Evolutionary conservation across 2,329 filamentous ascomycete genomes (phyloP), one percentile per base, ranked within the genome.

Genomic region (Fusarium torulosum): DNA sequence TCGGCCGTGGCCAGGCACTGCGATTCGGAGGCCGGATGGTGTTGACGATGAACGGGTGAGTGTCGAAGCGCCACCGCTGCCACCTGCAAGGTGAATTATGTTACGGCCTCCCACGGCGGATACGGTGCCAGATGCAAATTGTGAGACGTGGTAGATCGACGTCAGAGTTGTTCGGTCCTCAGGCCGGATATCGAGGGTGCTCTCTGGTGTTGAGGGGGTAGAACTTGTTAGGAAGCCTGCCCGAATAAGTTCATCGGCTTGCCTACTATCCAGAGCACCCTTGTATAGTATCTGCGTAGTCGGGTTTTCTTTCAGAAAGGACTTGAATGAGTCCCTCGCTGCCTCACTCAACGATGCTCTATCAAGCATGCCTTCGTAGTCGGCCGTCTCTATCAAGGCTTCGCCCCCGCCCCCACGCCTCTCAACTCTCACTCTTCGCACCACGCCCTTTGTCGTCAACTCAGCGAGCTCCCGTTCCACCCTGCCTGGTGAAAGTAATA

Each of bases 101-200:
- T 86, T 86, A n/a, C 82, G 79, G 6, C 91, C 91, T 2, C 91
- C 91, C 1, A 93, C 87, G 2, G 91, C 90, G 8, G 83, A 89
- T 3, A 91, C 72, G 4, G 88, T 89, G 15, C 91, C 91, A 1
- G 91, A 90, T 7, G 90, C 87, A 21, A 90, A 88, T 64, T 81
- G 84, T 3, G 88, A 87, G 21, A 91, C 86, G 25, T 82, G 84
- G 37, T 89, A 85, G 11, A 93, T 81, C 5, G 87, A 88, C 23
- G 86, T 83, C 37, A 90, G 79, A 11, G 84, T 86, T 17, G 84
- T 83, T 66, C 82, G 81, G 54, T 85, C 84, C 53, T 86, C 85
- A 1, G 85, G 85, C 4, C 85, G 81, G 13, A 82, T 75, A 46
- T 81, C 80, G 13, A 84, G 72, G 40, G 77, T 81, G 59, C 74